Percentiles rank a stretch among this genome's conserved stretches.
These are phyloP conservation scores for Santalum album DNA, from an alignment of 164 flowering plant species.

Conservation along the genomic window DNA sequence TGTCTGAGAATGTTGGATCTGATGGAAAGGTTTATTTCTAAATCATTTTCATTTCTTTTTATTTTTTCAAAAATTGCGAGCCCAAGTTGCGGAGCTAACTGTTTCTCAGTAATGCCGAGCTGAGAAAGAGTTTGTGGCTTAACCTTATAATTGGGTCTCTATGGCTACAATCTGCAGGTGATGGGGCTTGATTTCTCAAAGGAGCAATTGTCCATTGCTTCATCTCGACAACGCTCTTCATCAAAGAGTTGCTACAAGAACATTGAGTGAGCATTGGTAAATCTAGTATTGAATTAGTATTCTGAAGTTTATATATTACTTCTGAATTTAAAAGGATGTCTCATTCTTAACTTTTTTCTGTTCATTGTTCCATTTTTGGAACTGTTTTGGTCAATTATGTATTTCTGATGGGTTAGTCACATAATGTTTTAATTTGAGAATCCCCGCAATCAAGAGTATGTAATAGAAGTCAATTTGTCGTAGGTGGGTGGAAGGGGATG, in stretches of 20 bases:
- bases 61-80: neutral
- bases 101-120: too few relatives aligned
- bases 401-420: too few relatives aligned
- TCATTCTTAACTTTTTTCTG: neutral
- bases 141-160: neutral
- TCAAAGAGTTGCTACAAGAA: conserved; percentile 56
- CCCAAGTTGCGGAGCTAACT: too few relatives aligned
- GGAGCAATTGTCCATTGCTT: conserved; percentile 62
- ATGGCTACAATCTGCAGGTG: conserved; percentile 38
- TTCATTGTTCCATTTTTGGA: neutral
- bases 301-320: neutral
- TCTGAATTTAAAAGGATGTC: neutral
- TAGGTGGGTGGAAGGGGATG: conserved; percentile 97
- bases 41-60: neutral
- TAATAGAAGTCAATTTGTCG: conserved; percentile 2
- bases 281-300: conserved; percentile 9
- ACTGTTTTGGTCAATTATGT: too few relatives aligned
- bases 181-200: conserved; percentile 79
- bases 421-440: too few relatives aligned
- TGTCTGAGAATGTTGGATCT: conserved; percentile 79
- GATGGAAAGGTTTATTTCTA: conserved; percentile 53
- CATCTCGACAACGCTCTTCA: conserved; percentile 44
- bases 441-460: too few relatives aligned
- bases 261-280: conserved; percentile 86
- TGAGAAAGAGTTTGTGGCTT: too few relatives aligned